Evolutionary conservation across 257 asterid genomes (phyloP).

Genomic region (Verbascum thapsus): DNA sequence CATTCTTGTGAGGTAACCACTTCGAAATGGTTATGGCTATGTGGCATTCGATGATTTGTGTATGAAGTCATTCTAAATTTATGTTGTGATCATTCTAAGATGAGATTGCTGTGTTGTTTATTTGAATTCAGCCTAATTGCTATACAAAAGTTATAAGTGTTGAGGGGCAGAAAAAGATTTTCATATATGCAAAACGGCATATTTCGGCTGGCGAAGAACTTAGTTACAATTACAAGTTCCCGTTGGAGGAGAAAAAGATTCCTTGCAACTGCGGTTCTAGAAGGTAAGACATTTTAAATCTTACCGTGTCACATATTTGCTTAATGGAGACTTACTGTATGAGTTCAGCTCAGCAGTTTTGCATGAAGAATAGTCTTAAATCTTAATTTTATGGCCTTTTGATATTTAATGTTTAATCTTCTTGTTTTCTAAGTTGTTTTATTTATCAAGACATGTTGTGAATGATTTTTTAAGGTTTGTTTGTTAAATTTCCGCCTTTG

Average conservation of each 20-base stretch:
- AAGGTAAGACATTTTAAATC: slow-evolving; percentile 48
- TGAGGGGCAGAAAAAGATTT: slow-evolving; percentile 95
- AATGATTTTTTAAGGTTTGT: slow-evolving; percentile 20
- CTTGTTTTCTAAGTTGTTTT: neutral
- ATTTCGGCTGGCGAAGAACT: slow-evolving; percentile 95
- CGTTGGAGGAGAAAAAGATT: slow-evolving; percentile 93
- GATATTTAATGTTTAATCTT: slow-evolving; percentile 9
- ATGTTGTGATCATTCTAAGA: slow-evolving; percentile 20
- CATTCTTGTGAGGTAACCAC: slow-evolving; percentile 96
- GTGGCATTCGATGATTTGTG: slow-evolving; percentile 26
- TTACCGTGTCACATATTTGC: slow-evolving; percentile 5
- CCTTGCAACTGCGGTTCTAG: slow-evolving; percentile 96
- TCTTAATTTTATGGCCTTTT: neutral
- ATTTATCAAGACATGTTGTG: slow-evolving; percentile 5
- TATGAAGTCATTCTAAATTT: slow-evolving; percentile 2
- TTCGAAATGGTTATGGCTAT: slow-evolving; percentile 19
- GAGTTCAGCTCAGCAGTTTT: slow-evolving; percentile 9
- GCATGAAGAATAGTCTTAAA: slow-evolving; percentile 6
- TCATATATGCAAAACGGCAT: slow-evolving; percentile 93
- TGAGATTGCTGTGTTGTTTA: slow-evolving; percentile 26
- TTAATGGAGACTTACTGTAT: slow-evolving; percentile 11
- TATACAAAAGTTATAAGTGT: slow-evolving; percentile 96
- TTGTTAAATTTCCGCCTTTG: neutral
- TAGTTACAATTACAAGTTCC: slow-evolving; percentile 93
- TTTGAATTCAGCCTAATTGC: slow-evolving; percentile 87